These are phyloP conservation scores for Ogataea dorogensis DNA, from an alignment of 805 yeast species.

Conservation along the genomic window DNA sequence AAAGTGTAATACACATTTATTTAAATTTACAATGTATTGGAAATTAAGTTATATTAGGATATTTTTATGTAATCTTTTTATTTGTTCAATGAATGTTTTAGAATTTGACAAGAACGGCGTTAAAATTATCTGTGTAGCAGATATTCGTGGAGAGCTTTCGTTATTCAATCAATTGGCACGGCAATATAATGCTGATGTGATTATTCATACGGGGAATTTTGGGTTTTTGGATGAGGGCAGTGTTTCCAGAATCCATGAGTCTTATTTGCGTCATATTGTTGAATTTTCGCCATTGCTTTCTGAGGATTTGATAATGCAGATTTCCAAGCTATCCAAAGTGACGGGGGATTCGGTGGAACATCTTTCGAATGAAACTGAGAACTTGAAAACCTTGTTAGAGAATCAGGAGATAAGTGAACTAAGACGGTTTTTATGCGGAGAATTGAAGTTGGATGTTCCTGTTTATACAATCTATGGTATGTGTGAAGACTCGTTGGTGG, in stretches of 20 bases:
- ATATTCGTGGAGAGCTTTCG: conserved; percentile 53
- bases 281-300: conserved; percentile 62
- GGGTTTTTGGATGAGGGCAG: conserved; percentile 69
- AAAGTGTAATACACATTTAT: conserved; percentile 39
- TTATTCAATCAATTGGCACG: conserved; percentile 49
- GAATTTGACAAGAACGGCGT: conserved; percentile 23
- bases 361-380: conserved; percentile 36
- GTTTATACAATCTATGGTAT: conserved; percentile 79
- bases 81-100: conserved; percentile 7
- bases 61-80: conserved; percentile 3
- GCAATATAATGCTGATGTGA: conserved; percentile 45
- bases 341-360: conserved; percentile 41
- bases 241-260: conserved; percentile 52
- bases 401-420: conserved; percentile 50
- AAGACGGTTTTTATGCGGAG: conserved; percentile 45
- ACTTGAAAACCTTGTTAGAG: conserved; percentile 35
- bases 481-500: conserved; percentile 67
- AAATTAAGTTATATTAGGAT: neutral
- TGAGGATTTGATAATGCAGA: conserved; percentile 45
- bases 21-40: conserved; percentile 1
- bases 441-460: conserved; percentile 47
- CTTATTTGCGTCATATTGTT: conserved; percentile 61
- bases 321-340: conserved; percentile 50
- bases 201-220: conserved; percentile 75
- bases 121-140: conserved; percentile 45